Evolutionary conservation across 2,329 filamentous ascomycete species (phyloP), one percentile per base, ranked within the genome.

Genomic region (Aphanocladium album): DNA sequence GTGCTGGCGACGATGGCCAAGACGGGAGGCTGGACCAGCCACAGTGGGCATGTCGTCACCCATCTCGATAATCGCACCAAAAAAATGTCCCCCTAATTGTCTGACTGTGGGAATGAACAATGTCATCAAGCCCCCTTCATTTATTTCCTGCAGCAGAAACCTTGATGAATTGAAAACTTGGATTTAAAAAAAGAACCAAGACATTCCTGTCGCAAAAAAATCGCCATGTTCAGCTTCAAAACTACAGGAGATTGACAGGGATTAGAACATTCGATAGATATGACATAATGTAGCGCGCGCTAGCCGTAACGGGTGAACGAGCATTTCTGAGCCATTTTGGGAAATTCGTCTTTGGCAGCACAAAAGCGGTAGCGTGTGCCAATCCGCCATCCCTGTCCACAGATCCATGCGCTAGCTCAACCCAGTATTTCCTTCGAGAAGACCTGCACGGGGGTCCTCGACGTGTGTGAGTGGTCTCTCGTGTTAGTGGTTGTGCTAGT

Each of bases 271-370:
- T 37, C 30, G 50, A 21, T 33, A 16, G 19, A 6, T 11, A 45
- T 51, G 46, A 51, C 56, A 52, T 58, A 58, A 58, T 23, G 46
- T 45, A 51, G 35, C 56, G 46, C 56, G 56, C 46, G 56, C 56
- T 58, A 58, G 37, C 47, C 37, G 12, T 17, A 51, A 33, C 5
- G 17, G 47, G 46, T 51, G 37, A 51, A 58, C 23, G 37, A 52
- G 35, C 7, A 14, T 30, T 14, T 25, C 11, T n/a, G 37, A n/a
- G 8, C 56, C 56, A 46, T 58, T 58, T 58, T 51, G 25, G 56
- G 56, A 43, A 58, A 58, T 58, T 58, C 56, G 56, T 58, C 35
- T 57, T 11, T 43, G 16, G 41, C 43, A 47, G 27, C 23, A 17
- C 14, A 21, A 27, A 19, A 39, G 37, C 41, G n/a, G n/a, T n/a